phyloP scores from a whole-genome alignment of 163 green algal genomes.

The Coccomyxa subellipsoidea region DNA sequence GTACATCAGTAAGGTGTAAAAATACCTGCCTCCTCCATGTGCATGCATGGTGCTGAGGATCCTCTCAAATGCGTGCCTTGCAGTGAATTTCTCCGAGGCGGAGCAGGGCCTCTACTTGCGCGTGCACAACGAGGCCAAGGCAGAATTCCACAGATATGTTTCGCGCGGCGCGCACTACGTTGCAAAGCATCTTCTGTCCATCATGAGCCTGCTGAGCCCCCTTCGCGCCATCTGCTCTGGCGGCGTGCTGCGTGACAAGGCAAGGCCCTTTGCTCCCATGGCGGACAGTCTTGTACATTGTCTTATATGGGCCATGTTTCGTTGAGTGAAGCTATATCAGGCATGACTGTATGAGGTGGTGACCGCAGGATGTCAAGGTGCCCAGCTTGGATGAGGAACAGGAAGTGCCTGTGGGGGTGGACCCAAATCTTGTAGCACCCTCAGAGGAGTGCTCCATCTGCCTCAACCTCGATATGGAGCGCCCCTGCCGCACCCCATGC shows the following conservation, averaged over 20 bases:
- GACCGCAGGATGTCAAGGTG: not conserved
- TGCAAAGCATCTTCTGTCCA: slow-evolving; percentile 55
- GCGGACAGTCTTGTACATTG: too few relatives aligned
- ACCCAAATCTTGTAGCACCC: not conserved
- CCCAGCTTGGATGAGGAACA: not conserved
- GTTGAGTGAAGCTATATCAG: not conserved
- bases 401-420: not conserved
- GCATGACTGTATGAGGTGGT: not conserved
- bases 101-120: slow-evolving; percentile 40
- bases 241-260: slow-evolving; percentile 20
- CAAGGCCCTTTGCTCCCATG: not conserved
- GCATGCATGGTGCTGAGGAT: too few relatives aligned
- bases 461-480: slow-evolving; percentile 47
- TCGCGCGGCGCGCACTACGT: slow-evolving; percentile 28
- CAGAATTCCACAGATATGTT: slow-evolving; percentile 32
- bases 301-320: not conserved
- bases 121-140: slow-evolving; percentile 26
- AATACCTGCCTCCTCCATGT: too few relatives aligned
- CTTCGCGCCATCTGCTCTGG: slow-evolving; percentile 64
- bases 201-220: slow-evolving; percentile 69
- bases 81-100: slow-evolving; percentile 34
- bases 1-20: too few relatives aligned
- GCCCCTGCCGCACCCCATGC: slow-evolving; percentile 53
- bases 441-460: slow-evolving; percentile 57
- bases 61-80: too few relatives aligned